Percentiles rank a stretch among this genome's conserved stretches.
phyloP scores from a whole-genome alignment of 257 asterid species.

The Cruciata laevipes region DNA sequence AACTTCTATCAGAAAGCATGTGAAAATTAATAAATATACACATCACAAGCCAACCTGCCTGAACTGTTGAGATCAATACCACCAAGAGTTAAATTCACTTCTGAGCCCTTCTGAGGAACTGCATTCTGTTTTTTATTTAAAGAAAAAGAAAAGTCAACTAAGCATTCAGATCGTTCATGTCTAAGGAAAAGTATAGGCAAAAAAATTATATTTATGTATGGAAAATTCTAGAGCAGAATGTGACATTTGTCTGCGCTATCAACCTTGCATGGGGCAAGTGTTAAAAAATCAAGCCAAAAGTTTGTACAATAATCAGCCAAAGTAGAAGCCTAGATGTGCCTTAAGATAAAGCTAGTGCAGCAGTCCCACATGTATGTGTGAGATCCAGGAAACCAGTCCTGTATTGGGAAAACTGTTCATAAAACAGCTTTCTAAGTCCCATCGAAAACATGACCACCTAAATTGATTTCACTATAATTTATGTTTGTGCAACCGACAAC shows the following conservation, averaged over 20 bases:
- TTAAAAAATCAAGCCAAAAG: not conserved
- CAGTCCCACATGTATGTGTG: not conserved
- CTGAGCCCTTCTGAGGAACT: conserved; percentile 68
- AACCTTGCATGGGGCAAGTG: not conserved
- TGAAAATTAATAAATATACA: conserved; percentile 13
- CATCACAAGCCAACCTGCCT: conserved; percentile 83
- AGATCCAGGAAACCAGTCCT: not conserved
- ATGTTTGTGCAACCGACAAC: not conserved
- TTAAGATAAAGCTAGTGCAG: not conserved
- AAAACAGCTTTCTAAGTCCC: not conserved
- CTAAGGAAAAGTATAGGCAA: not conserved
- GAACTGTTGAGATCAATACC: conserved; percentile 99
- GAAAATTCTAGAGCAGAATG: not conserved
- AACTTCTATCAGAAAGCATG: conserved; percentile 4
- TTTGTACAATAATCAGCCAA: not conserved
- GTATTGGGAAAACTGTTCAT: not conserved
- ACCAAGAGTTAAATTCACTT: conserved; percentile 95
- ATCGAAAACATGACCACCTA: not conserved
- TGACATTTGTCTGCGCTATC: not conserved
- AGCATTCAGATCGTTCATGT: not conserved
- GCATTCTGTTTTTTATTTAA: conserved; percentile 42
- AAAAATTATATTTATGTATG: not conserved
- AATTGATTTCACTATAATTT: not conserved
- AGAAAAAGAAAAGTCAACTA: not conserved
- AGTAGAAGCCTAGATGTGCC: not conserved